phyloP scores from a whole-genome alignment of 1,284 basidiomycete species.

The Entoloma clypeatum region DNA sequence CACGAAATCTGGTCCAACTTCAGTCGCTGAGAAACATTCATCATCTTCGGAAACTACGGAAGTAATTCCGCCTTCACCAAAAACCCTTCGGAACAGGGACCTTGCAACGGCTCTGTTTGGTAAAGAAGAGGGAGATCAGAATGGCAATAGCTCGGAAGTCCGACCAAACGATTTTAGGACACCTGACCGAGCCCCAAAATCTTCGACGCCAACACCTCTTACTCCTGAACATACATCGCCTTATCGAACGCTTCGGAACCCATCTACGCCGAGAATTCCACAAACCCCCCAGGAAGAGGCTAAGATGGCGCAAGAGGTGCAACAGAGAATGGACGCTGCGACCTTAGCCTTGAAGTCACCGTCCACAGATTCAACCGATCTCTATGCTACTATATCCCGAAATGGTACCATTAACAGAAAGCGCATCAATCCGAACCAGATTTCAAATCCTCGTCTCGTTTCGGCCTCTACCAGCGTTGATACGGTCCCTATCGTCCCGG shows the following conservation, averaged over 20 bases:
- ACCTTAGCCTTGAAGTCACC: conserved; percentile 63
- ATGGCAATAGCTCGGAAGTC: conserved; percentile 18
- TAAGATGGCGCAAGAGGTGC: conserved; percentile 63
- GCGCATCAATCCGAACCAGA: conserved; percentile 65
- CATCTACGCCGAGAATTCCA: conserved; percentile 37
- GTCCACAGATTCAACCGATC: conserved; percentile 42
- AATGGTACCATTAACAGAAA: conserved; percentile 47
- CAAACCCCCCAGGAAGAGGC: conserved; percentile 41
- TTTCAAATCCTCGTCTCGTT: conserved; percentile 68
- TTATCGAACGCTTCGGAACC: conserved; percentile 35
- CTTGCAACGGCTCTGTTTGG: conserved; percentile 73
- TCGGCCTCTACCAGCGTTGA: conserved; percentile 75
- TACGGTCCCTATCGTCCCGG: conserved; percentile 57
- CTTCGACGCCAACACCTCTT: conserved; percentile 10
- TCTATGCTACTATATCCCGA: conserved; percentile 39
- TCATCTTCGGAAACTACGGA: conserved; percentile 24
- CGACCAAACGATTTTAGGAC: conserved; percentile 9
- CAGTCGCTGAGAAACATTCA: conserved; percentile 23
- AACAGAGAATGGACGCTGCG: conserved; percentile 64
- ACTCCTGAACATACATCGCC: conserved; percentile 24
- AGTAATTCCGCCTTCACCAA: conserved; percentile 41
- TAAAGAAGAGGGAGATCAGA: conserved; percentile 38
- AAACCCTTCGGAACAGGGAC: conserved; percentile 61
- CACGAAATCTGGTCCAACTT: conserved; percentile 26
- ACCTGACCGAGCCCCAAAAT: conserved; percentile 7